Evolutionary conservation across 306 rosid species (phyloP), one percentile per base, ranked within the genome.

Genomic region (Argentina anserina): DNA sequence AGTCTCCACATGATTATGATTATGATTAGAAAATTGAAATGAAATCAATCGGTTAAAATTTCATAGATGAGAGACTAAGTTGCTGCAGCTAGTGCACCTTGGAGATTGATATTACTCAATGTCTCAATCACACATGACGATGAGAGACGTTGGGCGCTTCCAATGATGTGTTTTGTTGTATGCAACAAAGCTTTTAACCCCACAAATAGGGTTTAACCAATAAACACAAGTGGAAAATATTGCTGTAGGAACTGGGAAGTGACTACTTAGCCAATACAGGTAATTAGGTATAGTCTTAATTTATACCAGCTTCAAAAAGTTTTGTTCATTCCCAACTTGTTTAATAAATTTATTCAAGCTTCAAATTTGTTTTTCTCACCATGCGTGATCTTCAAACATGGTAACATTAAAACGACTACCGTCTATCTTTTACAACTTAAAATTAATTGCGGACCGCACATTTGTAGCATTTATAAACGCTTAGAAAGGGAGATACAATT

Each of bases 261-360:
- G 82, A 76, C 74, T 33, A 25, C 36, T 1, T 46, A 18, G 50
- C 29, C 37, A 13, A 7, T 66, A 76, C 39, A 66, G 9, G 65
- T 45, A 70, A 70, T 25, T 43, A 17, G 71, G 42, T 33, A 49
- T 18, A 59, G 49, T 75, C 79, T 78, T 77, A n/a, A n/a, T n/a
- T 33, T 64, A 17, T 45, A 66, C 76, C 33, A 79, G 71, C 89
- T 75, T 69, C 65, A 72, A 34, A 50, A 63, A 61, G 79, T 76
- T 69, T 1, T 81, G 79, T 62, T 76, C 83, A 65, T 67, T 33
- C 70, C 70, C 68, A 52, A 49, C 62, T 9, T 73, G 67, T 76
- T 75, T n/a, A n/a, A n/a, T n/a, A n/a, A n/a, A n/a, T n/a, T n/a
- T n/a, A n/a, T n/a, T n/a, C n/a, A n/a, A n/a, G n/a, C n/a, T n/a